Evolutionary conservation across 1,284 basidiomycete genomes (phyloP).

Genomic region (Erythrobasidium hasegawianum): DNA sequence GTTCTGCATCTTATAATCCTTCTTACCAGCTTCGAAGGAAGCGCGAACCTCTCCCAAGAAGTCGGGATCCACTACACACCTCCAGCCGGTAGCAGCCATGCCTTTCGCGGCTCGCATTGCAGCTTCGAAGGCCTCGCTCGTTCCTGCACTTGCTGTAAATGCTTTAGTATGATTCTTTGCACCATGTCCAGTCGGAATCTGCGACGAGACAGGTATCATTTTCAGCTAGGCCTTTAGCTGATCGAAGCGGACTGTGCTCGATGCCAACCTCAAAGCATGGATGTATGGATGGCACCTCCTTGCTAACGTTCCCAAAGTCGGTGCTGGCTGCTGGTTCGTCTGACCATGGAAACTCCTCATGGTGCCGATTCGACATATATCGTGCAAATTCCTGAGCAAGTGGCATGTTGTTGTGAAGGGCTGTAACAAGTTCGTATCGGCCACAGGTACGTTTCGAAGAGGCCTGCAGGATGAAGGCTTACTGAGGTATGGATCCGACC

Average conservation of each 20-base stretch:
- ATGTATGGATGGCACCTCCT: constrained; percentile 47
- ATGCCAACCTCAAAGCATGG: constrained; percentile 43
- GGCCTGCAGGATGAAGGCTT: too few species aligned
- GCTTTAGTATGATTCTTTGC: too few species aligned
- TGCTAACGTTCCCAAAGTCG: constrained; percentile 46
- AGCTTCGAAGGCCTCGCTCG: constrained; percentile 3
- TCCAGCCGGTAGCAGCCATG: constrained; percentile 10
- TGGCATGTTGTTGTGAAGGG: neutral
- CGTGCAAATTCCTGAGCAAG: constrained; percentile 40
- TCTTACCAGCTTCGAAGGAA: constrained; percentile 13
- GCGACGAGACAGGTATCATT: too few species aligned
- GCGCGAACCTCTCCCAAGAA: constrained; percentile 7
- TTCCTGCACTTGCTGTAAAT: neutral
- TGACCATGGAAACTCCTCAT: constrained; percentile 34
- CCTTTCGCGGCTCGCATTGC: constrained; percentile 11
- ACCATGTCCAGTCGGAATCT: too few species aligned
- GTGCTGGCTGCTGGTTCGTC: constrained; percentile 40
- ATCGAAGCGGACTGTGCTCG: too few species aligned
- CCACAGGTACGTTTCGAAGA: too few species aligned
- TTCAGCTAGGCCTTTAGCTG: too few species aligned
- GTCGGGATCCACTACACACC: neutral
- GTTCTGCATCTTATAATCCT: constrained; percentile 8
- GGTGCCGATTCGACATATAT: constrained; percentile 40
- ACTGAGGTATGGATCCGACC: constrained; percentile 42
- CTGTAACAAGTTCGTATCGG: constrained; percentile 35